phyloP scores from a whole-genome alignment of 495 filamentous ascomycete genomes.

The Penicilliopsis zonata region DNA sequence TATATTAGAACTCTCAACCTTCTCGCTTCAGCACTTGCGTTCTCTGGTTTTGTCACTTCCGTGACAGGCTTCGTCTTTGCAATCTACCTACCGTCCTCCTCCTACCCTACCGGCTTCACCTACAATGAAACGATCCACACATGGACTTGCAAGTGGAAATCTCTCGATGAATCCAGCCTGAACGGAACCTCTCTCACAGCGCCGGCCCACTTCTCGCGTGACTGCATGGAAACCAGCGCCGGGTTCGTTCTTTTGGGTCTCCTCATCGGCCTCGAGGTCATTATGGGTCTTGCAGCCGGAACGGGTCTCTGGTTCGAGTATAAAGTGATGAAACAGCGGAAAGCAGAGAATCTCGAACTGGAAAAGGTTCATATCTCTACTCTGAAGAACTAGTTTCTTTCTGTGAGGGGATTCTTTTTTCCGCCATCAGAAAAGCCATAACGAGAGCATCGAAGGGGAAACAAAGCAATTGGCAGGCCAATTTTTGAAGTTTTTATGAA shows the following conservation, averaged over 20 bases:
- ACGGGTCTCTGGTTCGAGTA: slow-evolving; percentile 29
- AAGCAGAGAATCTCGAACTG: slow-evolving; percentile 11
- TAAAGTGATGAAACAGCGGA: slow-evolving; percentile 22
- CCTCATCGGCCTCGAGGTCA: slow-evolving; percentile 29
- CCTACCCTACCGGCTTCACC: slow-evolving; percentile 23
- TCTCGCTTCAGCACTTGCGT: slow-evolving; percentile 19
- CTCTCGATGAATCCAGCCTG: slow-evolving; percentile 5
- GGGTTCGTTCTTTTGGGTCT: slow-evolving; percentile 29
- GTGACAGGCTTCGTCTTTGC: slow-evolving; percentile 29
- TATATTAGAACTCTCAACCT: slow-evolving; percentile 27
- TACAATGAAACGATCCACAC: slow-evolving; percentile 33
- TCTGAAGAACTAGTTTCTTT: not conserved
- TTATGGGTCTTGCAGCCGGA: slow-evolving; percentile 27
- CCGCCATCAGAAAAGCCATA: no score
- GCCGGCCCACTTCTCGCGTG: slow-evolving; percentile 28
- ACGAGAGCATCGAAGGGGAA: no score
- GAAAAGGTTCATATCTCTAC: slow-evolving; percentile 21
- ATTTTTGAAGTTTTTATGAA: no score
- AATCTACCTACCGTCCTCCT: slow-evolving; percentile 28
- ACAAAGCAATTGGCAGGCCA: no score
- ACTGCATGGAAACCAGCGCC: slow-evolving; percentile 28
- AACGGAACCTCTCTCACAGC: slow-evolving; percentile 5
- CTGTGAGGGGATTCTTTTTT: no score
- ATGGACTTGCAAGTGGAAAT: slow-evolving; percentile 42
- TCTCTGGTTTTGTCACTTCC: slow-evolving; percentile 27